Conservation (phyloP, 495 filamentous ascomycete species). For the Zalerion maritima region DNA sequence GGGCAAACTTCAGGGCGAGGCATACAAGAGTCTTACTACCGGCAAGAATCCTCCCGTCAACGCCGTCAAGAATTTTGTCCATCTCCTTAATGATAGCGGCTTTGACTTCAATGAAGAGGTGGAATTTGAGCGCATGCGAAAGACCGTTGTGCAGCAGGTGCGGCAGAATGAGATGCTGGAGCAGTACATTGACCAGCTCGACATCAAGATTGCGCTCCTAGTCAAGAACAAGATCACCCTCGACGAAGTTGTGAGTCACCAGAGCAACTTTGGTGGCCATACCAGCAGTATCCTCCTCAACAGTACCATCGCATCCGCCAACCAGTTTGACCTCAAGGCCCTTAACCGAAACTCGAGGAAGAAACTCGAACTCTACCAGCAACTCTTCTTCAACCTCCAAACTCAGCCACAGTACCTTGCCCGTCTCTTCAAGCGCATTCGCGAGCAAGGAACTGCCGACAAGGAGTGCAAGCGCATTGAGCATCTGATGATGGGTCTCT, state of each 20-base stretch:
- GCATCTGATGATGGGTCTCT: constrained; percentile 89
- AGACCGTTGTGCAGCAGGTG: constrained; percentile 91
- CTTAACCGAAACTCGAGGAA: constrained; percentile 89
- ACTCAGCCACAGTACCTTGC: constrained; percentile 93
- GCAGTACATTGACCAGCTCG: constrained; percentile 93
- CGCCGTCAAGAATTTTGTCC: constrained; percentile 94
- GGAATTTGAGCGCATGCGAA: constrained; percentile 83
- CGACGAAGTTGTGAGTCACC: constrained; percentile 94
- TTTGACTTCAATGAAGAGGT: constrained; percentile 99
- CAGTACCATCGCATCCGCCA: constrained; percentile 70
- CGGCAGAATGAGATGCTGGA: constrained; percentile 94
- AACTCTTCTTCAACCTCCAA: constrained; percentile 94
- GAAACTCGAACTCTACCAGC: constrained; percentile 93
- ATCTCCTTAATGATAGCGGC: constrained; percentile 93
- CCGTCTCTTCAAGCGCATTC: constrained; percentile 66
- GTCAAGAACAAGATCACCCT: constrained; percentile 99
- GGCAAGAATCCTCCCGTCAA: constrained; percentile 97
- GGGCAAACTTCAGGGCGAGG: constrained; percentile 86
- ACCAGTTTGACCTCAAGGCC: constrained; percentile 92
- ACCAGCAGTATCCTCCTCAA: constrained; percentile 76
- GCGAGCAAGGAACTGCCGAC: constrained; percentile 75
- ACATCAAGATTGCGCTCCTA: constrained; percentile 95
- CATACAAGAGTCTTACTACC: constrained; percentile 87
- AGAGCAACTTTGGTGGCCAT: constrained; percentile 89
- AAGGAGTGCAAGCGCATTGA: constrained; percentile 87